Evolutionary conservation across 257 asterid species (phyloP), one percentile per base, ranked within the genome.

Genomic region (Schizonepeta tenuifolia): DNA sequence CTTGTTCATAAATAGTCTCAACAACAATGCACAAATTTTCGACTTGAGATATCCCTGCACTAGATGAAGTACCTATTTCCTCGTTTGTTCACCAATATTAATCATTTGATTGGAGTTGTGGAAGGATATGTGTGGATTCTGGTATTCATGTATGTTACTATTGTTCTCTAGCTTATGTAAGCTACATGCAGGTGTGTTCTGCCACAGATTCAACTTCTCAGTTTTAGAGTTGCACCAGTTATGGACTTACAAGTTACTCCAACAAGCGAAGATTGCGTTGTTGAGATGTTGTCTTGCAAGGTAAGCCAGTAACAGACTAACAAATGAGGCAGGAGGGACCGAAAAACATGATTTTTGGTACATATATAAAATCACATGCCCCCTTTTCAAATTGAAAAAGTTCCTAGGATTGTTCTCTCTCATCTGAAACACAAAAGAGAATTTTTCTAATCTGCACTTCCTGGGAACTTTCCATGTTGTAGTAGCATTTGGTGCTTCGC

Each of bases 231-330:
- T 65, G 89, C 92, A 40, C 98, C 97, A 8, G 89, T 92, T 53
- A 65, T 92, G 80, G 96, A 83, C 76, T 86, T 92, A 59, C 86
- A 74, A 83, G 95, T 92, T 40, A 83, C 59, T 57, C 85, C 96
- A 14, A 82, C 87, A 49, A 70, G 59, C 49, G 80, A 91, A 78
- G 85, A 85, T 80, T 91, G 96, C 63, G 60, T 44, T 3, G 95
- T 91, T 20, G 87, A 91, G 79, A 73, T 91, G 96, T 78, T 91
- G 74, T 89, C 96, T 63, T 91, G 96, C 90, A 86, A 88, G 90
- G 97, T 89, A 75, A 81, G 61, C 55, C 74, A 38, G 68, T 70
- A 35, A 56, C 61, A 9, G 5, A 56, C 28, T 51, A 3, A 31
- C 12, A 33, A 15, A 18, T 18, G 28, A 67, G 54, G 35, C 7